Evolutionary conservation across 75 land plant species (phyloP), one percentile per base, ranked within the genome.

Genomic region (Cupressus sempervirens): DNA sequence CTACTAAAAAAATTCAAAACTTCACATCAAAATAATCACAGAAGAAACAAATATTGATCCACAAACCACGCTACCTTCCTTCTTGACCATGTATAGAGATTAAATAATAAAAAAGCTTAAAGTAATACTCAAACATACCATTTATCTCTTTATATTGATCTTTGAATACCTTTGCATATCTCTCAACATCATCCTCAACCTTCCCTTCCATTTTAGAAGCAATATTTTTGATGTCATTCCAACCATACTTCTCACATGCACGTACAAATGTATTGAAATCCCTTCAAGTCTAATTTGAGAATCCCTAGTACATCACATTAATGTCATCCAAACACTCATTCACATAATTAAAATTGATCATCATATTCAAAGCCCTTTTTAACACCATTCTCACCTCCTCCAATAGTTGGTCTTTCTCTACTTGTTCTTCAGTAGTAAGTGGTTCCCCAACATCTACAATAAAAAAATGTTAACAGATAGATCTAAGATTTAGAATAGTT

Each of bases 211-310:
- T 93, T 83, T 98, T 98, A 88, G 88, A 87, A 80, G 98, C 98
- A 90, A 98, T 98, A 85, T 90, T 93, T 87, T 87, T 90, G 43
- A 98, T 90, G 88, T 98, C 99, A 87, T 88, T 89, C 38, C 99
- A 89, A 1, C 99, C 99, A 91, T 98, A 96, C 83, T 98, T 98
- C 89, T 98, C 99, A 91, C 99, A 98, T 48, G 99, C 99, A 84
- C 98, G 91, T 72, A 98, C 93, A 88, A 96, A 98, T 32, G 94
- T 91, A 86, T 93, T 93, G 91, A 98, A 98, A 87, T 98, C 99
- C 87, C 94, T 91, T 54, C 99, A 90, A 56, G 94, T 92, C 99
- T 98, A 98, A 80, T 90, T 89, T 26, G 98, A 93, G 82, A 98
- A 98, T 7, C 99, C 99, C 95, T 96, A 73, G 32, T 86, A 46